Base-by-base conservation (phyloP, 78 protist genomes). In the Guillardia theta region DNA sequence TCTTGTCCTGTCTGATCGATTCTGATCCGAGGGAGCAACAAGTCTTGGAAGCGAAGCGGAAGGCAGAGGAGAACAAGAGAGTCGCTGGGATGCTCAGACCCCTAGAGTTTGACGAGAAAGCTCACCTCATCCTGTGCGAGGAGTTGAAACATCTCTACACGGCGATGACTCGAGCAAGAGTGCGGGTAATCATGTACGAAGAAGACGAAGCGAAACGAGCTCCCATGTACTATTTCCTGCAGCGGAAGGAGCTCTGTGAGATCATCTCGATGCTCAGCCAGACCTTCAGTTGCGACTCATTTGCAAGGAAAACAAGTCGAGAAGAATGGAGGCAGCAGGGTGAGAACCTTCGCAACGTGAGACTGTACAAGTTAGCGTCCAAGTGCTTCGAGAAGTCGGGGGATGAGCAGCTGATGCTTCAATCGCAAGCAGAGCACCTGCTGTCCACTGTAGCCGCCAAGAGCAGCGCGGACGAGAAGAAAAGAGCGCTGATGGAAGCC, bases 71-170 rank as follows among this genome's bases (percentile, higher is more conserved):
- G 78, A 10, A 12, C 6, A 70, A 70, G 78, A 24, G 0, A 12
- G 48, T 78, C 21, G 48, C 45, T 18, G 90, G 90, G 53, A 78
- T 37, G 88, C 94, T 87, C 18, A 88, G 94, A 1, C 77, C 58
- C 8, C 88, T 76, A 6, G 21, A 45, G 30, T 93, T 93, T 41
- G 58, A 48, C 50, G 64, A 76, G 46, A 39, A 48, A 30, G 47
- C 10, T 5, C 94, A 93, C 76, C 19, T 6, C 21, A 24, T 47
- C 15, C 64, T 93, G 27, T 10, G 64, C 80, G 92, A 48, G 36
- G 95, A 93, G 92, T 3, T 70, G 83, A 70, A 93, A 92, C 88
- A 76, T 15, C 95, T 93, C n/a, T 93, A 93, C 95, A 58, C 87
- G 22, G 95, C 95, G 24, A 48, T 93, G 44, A 93, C 93, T 1